Conservation (phyloP, 495 filamentous ascomycete species). For the Xylaria cubensis region DNA sequence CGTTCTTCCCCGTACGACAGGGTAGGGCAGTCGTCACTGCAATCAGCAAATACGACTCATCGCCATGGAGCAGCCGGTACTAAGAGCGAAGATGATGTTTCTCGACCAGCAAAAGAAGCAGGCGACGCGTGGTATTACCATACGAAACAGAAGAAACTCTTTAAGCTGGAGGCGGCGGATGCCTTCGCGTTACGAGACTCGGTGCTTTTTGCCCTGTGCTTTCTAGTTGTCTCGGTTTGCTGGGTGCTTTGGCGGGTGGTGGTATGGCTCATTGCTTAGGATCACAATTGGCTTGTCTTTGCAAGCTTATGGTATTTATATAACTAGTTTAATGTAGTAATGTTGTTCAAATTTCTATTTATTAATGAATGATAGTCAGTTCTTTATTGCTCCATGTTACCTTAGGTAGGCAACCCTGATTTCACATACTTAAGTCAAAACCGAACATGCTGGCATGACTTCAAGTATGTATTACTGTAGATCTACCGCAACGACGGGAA, state of each 20-base stretch:
- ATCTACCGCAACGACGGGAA: too few species aligned
- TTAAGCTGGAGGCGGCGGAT: slow-evolving; percentile 58
- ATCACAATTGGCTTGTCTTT: neutral
- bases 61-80: neutral
- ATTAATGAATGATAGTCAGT: neutral
- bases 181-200: slow-evolving; percentile 55
- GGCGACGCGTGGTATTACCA: slow-evolving; percentile 50
- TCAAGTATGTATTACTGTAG: too few species aligned
- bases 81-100: slow-evolving; percentile 5
- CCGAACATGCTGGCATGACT: too few species aligned
- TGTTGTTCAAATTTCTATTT: neutral
- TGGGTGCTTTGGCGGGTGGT: slow-evolving; percentile 43
- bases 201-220: slow-evolving; percentile 45
- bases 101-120: neutral
- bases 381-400: too few species aligned
- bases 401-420: too few species aligned
- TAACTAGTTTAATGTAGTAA: neutral
- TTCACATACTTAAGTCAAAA: too few species aligned
- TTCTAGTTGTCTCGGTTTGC: slow-evolving; percentile 31
- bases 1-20: slow-evolving; percentile 38
- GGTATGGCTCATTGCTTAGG: slow-evolving; percentile 23
- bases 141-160: slow-evolving; percentile 56
- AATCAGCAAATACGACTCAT: neutral
- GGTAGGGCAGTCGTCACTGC: slow-evolving; percentile 19
- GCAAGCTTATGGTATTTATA: neutral